Evolutionary conservation across 768 basidiomycete species (phyloP).

Genomic region (Tylopilus sp.): DNA sequence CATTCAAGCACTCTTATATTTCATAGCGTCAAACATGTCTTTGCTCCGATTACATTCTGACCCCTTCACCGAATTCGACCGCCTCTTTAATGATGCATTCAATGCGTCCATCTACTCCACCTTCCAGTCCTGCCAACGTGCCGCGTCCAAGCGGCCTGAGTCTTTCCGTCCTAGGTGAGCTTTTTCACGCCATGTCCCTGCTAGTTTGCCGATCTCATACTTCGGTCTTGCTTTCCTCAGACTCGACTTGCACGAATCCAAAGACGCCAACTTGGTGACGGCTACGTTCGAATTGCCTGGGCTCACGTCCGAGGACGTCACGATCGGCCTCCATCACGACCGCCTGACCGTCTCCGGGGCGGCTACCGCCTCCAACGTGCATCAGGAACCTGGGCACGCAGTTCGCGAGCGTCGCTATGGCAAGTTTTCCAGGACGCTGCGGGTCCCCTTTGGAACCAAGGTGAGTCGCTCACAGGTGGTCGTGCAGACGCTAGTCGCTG

Average conservation of each 20-base stretch:
- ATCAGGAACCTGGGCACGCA: background rate
- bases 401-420: slow-evolving; percentile 27
- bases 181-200: too few species aligned
- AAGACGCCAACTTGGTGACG: background rate
- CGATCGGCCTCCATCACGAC: background rate
- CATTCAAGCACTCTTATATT: too few species aligned
- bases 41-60: slow-evolving; percentile 9
- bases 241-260: background rate
- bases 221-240: background rate
- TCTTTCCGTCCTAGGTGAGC: slow-evolving; percentile 4
- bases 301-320: background rate
- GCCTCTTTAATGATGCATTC: slow-evolving; percentile 3
- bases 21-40: too few species aligned
- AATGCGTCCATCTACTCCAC: background rate
- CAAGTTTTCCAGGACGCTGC: slow-evolving; percentile 41
- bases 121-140: background rate
- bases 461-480: slow-evolving; percentile 17
- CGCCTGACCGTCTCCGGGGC: background rate
- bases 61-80: background rate
- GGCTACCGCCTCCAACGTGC: background rate
- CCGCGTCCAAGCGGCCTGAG: background rate
- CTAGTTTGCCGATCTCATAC: too few species aligned
- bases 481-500: background rate
- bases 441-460: slow-evolving; percentile 44
- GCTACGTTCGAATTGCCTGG: background rate